A percentile compares a stretch with the other conserved stretches of the same genome.
phyloP scores from a whole-genome alignment of 805 yeast genomes.

The Monosporozyma aquatica region DNA sequence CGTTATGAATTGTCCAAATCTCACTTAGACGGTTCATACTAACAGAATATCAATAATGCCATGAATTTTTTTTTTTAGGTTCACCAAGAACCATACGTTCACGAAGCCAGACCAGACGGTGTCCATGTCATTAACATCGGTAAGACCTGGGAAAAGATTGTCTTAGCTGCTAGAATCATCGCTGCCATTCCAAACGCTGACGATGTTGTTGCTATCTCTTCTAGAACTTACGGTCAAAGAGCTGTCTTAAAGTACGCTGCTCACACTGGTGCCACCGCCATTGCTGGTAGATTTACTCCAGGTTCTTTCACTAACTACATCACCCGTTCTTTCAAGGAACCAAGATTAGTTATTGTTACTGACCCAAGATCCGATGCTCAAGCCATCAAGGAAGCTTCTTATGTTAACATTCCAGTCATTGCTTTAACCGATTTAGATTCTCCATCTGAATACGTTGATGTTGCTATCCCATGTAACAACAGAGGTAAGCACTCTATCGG shows the following conservation, averaged over 20 bases:
- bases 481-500: constrained; percentile 99
- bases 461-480: constrained; percentile 99
- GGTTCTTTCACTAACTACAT: constrained; percentile 99
- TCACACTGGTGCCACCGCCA: constrained; percentile 99
- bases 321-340: constrained; percentile 99
- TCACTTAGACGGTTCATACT: too few relatives aligned
- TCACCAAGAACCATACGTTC: constrained; percentile 49
- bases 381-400: constrained; percentile 99
- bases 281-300: constrained; percentile 99
- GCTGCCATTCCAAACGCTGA: constrained; percentile 98
- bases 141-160: constrained; percentile 99
- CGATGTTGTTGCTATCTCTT: constrained; percentile 97
- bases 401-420: constrained; percentile 99
- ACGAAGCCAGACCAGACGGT: constrained; percentile 99
- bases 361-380: constrained; percentile 99
- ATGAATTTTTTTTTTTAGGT: constrained; percentile 6
- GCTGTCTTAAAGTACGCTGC: constrained; percentile 99
- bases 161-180: constrained; percentile 98
- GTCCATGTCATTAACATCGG: constrained; percentile 96
- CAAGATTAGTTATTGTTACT: constrained; percentile 97
- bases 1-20: too few relatives aligned
- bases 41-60: not conserved
- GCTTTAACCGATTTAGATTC: constrained; percentile 98
- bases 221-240: constrained; percentile 99
- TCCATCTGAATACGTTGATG: constrained; percentile 97